Conservation (phyloP, 2,329 filamentous ascomycete genomes). For the Gaeumannomyces sp. region DNA sequence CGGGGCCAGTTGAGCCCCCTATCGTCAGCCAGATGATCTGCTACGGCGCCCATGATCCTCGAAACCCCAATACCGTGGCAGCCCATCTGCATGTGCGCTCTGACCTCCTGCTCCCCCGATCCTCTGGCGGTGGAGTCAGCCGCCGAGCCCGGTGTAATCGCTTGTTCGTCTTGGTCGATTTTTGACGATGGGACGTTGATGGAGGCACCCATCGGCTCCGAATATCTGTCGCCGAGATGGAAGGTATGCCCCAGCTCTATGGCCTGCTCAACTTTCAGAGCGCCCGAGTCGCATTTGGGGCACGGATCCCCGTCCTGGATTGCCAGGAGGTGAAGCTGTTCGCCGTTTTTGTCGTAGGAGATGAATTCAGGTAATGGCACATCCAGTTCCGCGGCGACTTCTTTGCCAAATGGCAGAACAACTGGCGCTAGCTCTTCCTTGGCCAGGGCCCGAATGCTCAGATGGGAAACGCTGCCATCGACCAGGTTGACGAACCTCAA, state of each 20-base stretch:
- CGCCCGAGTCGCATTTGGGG: constrained; percentile 58
- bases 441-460: not conserved
- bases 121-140: constrained; percentile 3
- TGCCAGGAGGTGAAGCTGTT: constrained; percentile 56
- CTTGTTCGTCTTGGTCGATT: not conserved
- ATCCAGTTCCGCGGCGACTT: not conserved
- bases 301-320: constrained; percentile 66
- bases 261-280: constrained; percentile 60
- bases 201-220: constrained; percentile 61
- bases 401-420: constrained; percentile 4
- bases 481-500: constrained; percentile 25
- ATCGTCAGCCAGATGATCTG: constrained; percentile 65
- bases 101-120: constrained; percentile 10
- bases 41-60: constrained; percentile 80
- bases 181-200: constrained; percentile 39
- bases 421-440: not conserved
- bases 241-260: constrained; percentile 96
- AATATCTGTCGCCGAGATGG: constrained; percentile 85
- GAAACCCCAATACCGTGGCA: constrained; percentile 95
- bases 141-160: constrained; percentile 8
- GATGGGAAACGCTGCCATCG: constrained; percentile 25
- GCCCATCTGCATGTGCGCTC: constrained; percentile 75
- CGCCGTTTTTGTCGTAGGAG: constrained; percentile 17
- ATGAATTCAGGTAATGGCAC: not conserved
- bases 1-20: constrained; percentile 83